Base-by-base conservation (phyloP, 1,284 basidiomycete genomes). In the Spongispora temasekensis region DNA sequence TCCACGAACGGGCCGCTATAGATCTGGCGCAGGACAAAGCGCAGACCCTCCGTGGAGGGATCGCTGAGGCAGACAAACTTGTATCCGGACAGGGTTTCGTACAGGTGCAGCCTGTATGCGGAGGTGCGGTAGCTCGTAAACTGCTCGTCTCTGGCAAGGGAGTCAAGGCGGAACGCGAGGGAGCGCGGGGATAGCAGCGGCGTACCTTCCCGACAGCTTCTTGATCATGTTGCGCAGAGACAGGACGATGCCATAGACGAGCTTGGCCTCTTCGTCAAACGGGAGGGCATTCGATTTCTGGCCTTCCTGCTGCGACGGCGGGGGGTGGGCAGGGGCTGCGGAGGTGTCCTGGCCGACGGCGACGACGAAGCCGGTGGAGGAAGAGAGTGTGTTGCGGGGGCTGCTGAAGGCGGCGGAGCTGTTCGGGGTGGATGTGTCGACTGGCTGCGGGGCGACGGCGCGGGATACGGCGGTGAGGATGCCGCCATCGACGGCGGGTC, bases 211-310 rank as follows among this genome's bases (percentile, higher is more conserved):
- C 21, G 94, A 92, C 15, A 99, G 76, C 77, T 97, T 98, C 79
- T 91, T 96, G 71, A 96, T 83, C 94, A 99, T 96, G 75, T 95
- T 97, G 58, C 95, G 80, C 65, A 99, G 75, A 8, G 94, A 97
- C 57, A 98, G 81, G 21, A 99, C 84, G 50, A 99, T 93, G 61
- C 97, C 97, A 72, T 98, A 99, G 0, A 99, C 95, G 57, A 99
- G 84, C 76, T 99, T 99, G 2, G 93, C 90, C 76, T 99, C 96
- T 76, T 99, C 97, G 71, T 99, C 96, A 66, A 99, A 98, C 5
- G 96, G 83, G 27, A 98, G 79, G 13, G 83, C 82, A n/a, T 82
- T 81, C 31, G 73, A 73, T 53, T 71, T 69, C 27, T 65, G 65
- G 15, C 73, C 67, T 21, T 74, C 75, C n/a, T n/a, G n/a, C n/a